Percentiles rank a stretch among this genome's conserved stretches.
phyloP scores from a whole-genome alignment of 345 rosid genomes.

The Raphanus sativus region DNA sequence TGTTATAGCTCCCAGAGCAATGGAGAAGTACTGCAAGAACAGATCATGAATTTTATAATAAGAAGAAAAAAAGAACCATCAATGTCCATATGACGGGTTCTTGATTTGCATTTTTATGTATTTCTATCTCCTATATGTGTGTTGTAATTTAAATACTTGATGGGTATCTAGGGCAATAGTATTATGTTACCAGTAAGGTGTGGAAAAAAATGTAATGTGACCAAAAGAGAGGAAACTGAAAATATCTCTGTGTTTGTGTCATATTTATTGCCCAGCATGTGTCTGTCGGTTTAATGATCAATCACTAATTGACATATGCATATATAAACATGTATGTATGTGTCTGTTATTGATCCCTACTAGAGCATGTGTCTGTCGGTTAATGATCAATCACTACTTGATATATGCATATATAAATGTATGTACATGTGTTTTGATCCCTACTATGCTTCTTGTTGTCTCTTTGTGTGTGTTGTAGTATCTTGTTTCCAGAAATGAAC shows the following conservation, averaged over 20 bases:
- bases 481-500: neutral
- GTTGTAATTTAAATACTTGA: constrained; percentile 37
- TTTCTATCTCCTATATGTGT: constrained; percentile 26
- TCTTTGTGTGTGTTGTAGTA: constrained; percentile 19
- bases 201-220: constrained; percentile 39
- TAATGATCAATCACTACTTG: constrained; percentile 27
- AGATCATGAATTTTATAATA: constrained; percentile 14
- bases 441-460: constrained; percentile 22
- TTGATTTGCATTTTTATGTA: constrained; percentile 26
- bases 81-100: constrained; percentile 24
- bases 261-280: constrained; percentile 43
- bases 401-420: neutral
- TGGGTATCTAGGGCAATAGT: constrained; percentile 43
- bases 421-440: constrained; percentile 39
- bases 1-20: constrained; percentile 40
- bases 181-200: constrained; percentile 30
- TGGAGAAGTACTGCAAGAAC: constrained; percentile 44
- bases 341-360: neutral
- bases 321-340: neutral
- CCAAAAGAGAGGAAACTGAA: constrained; percentile 42
- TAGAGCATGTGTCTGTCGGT: constrained; percentile 38
- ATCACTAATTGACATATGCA: constrained; percentile 24
- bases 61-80: neutral
- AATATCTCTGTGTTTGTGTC: constrained; percentile 39
- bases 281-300: constrained; percentile 40